phyloP scores from a whole-genome alignment of 768 basidiomycete species.

The Butyriboletus loyo region DNA sequence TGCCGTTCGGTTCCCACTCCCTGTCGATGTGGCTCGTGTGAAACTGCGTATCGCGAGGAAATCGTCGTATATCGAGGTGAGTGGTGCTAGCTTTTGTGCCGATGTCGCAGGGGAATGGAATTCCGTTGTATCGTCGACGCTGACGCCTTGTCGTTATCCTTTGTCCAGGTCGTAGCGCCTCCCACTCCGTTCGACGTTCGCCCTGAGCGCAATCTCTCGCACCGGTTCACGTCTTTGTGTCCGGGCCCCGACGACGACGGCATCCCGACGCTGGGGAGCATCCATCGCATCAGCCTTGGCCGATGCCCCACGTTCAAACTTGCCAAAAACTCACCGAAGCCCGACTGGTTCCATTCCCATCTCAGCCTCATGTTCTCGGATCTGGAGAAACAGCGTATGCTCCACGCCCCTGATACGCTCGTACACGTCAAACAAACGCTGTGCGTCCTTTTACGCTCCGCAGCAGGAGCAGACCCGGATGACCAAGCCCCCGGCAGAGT shows the following conservation, averaged over 20 bases:
- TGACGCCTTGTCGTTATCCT: neutral
- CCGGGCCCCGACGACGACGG: neutral
- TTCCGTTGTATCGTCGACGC: neutral
- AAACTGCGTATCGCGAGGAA: slow-evolving; percentile 49
- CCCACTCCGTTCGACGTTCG: slow-evolving; percentile 13
- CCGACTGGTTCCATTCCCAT: slow-evolving; percentile 31
- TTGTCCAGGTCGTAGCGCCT: slow-evolving; percentile 21
- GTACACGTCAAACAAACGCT: slow-evolving; percentile 32
- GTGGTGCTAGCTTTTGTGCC: neutral
- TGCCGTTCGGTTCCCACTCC: slow-evolving; percentile 41
- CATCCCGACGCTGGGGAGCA: slow-evolving; percentile 30
- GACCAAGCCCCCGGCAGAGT: slow-evolving; percentile 4
- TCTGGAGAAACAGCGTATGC: neutral
- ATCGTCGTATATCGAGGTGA: slow-evolving; percentile 45
- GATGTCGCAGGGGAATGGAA: neutral
- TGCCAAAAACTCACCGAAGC: slow-evolving; percentile 1
- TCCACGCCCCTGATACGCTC: slow-evolving; percentile 15
- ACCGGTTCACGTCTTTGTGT: slow-evolving; percentile 27
- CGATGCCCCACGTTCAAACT: slow-evolving; percentile 32
- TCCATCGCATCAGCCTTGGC: slow-evolving; percentile 39
- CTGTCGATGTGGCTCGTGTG: slow-evolving; percentile 34
- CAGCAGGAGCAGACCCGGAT: slow-evolving; percentile 4
- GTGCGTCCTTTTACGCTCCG: slow-evolving; percentile 21
- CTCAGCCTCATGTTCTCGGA: slow-evolving; percentile 25
- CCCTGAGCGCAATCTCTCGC: slow-evolving; percentile 19